Percentiles rank a stretch among this genome's conserved stretches.
These are phyloP conservation scores for Penicillium brevicompactum DNA, from an alignment of 2,329 filamentous ascomycete genomes.

Conservation along the genomic window DNA sequence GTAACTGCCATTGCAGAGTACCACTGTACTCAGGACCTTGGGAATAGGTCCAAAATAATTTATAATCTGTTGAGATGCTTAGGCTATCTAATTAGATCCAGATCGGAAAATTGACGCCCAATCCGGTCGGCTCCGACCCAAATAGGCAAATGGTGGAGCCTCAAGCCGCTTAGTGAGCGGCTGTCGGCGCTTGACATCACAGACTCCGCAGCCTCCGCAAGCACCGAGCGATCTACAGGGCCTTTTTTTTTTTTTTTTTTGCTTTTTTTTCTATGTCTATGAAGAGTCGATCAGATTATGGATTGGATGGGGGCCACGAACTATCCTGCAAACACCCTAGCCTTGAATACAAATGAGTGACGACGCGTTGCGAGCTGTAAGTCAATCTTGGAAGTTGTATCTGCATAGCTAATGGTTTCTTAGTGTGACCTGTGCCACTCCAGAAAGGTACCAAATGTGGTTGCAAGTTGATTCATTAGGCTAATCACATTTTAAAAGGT, in stretches of 20 bases:
- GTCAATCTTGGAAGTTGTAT: not conserved
- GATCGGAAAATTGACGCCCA: not conserved
- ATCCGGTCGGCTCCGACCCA: conserved; percentile 15
- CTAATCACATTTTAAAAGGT: conserved; percentile 10
- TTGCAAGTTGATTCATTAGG: not conserved
- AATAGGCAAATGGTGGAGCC: conserved; percentile 1
- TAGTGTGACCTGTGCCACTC: conserved; percentile 30
- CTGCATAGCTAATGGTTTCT: not conserved
- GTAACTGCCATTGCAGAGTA: not conserved
- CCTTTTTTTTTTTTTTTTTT: not conserved
- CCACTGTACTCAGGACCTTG: too few relatives aligned
- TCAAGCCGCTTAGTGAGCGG: not conserved
- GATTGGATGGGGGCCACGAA: not conserved
- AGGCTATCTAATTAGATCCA: too few relatives aligned
- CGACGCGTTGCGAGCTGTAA: conserved; percentile 20
- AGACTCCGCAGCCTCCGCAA: not conserved
- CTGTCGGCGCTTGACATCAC: not conserved
- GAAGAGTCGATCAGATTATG: not conserved
- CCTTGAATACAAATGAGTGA: conserved; percentile 10
- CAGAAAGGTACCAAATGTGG: conserved; percentile 22
- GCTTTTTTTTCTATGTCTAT: not conserved
- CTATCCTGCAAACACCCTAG: not conserved
- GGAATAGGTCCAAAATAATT: too few relatives aligned
- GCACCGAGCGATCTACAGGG: not conserved
- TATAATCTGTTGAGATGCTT: too few relatives aligned